Base-by-base conservation (phyloP, 2,329 filamentous ascomycete species). In the Xylariaceae sp. region DNA sequence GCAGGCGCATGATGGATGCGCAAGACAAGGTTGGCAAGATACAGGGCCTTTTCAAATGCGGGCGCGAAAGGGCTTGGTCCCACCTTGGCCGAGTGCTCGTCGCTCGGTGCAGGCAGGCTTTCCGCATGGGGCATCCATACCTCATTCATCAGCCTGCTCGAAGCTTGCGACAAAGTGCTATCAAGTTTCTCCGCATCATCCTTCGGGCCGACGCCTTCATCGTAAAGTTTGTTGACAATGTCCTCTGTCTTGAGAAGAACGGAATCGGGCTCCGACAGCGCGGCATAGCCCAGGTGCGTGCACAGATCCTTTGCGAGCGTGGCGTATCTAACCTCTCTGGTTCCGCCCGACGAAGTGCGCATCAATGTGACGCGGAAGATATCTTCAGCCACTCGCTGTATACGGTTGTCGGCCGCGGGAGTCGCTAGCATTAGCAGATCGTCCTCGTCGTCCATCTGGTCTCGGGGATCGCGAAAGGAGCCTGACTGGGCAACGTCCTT, bases 181-280 rank as follows among this genome's bases (percentile, higher is more conserved):
- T 81, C 72, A 43, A 83, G 63, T 45, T 69, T 71, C 39, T 74
- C 72, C 9, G 69, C 64, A 41, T 80, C 70, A 23, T 81, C 73
- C 38, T 71, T 67, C 3, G 69, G 60, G 13, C 73, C 74, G 11
- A 80, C 69, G 1, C 76, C 75, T 41, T 80, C 73, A 33, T 74
- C 71, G 50, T 86, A 85, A 13, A 89, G 66, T 36, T 70, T 70
- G 34, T 71, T 71, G 27, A 94, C 66, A 28, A 87, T 64, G 27
- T 78, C 72, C 58, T 96, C 89, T 9, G 85, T 94, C 34, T 76
- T 71, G 23, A 94, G 64, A 31, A 96, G 78, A 14, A 94, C 61
- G 31, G 81, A 71, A 44, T 83, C 78, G 2, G 81, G 68, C 62
- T 96, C 90, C 4, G 70, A 70, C 31, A 94, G 67, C 13, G 64